A percentile compares a stretch with the other conserved stretches of the same genome.
Evolutionary conservation across 257 asterid species (phyloP).

Genomic region (Solanum lycopersicoides): DNA sequence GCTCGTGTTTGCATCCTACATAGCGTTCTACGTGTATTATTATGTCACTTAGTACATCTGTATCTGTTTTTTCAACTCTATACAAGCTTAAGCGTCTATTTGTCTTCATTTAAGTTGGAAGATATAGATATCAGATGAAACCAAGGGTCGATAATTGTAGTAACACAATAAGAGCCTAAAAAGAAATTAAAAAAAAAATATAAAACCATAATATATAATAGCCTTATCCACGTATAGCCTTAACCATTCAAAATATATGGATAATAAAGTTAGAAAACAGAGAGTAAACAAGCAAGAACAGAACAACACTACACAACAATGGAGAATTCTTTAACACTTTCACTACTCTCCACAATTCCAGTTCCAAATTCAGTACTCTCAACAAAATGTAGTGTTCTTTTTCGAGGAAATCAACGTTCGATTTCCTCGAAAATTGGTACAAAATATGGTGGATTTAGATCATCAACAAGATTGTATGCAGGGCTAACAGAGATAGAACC

Average conservation of each 20-base stretch:
- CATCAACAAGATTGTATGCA: slow-evolving; percentile 49
- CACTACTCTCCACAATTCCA: slow-evolving; percentile 24
- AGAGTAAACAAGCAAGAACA: background rate
- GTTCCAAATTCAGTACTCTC: slow-evolving; percentile 19
- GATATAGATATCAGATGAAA: too few species aligned
- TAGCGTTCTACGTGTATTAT: too few species aligned
- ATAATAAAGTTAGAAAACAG: background rate
- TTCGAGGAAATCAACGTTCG: background rate
- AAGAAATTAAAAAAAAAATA: background rate
- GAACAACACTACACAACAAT: slow-evolving; percentile 8
- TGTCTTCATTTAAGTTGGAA: too few species aligned
- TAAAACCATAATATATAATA: background rate
- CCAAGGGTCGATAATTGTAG: too few species aligned
- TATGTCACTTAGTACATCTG: too few species aligned
- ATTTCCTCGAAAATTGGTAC: slow-evolving; percentile 3
- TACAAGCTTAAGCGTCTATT: too few species aligned
- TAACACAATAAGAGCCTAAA: background rate
- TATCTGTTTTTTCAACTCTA: too few species aligned
- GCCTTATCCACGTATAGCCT: background rate
- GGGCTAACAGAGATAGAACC: slow-evolving; percentile 71
- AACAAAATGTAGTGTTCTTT: slow-evolving; percentile 1
- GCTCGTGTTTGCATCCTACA: too few species aligned
- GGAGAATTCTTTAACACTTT: slow-evolving; percentile 36
- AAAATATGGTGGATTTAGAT: slow-evolving; percentile 4
- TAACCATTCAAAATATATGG: slow-evolving; percentile 2